Conservation (phyloP, 495 filamentous ascomycete species). For the Daldinia bambusicola region DNA sequence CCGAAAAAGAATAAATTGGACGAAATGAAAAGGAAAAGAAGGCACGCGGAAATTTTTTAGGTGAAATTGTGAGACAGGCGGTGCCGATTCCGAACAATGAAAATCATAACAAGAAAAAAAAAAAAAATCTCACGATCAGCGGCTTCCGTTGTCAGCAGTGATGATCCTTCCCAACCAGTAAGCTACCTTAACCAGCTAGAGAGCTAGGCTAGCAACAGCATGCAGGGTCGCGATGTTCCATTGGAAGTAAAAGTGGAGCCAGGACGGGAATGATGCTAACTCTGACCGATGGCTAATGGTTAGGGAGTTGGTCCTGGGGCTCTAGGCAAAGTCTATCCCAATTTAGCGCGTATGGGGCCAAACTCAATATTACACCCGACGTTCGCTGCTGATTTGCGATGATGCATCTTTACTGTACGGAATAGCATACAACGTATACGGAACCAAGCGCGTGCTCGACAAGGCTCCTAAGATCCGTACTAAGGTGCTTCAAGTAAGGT, state of each 20-base stretch:
- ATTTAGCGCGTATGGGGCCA: constrained; percentile 29
- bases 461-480: background rate
- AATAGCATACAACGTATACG: too few relatives aligned
- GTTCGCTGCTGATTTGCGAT: background rate
- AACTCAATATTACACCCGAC: background rate
- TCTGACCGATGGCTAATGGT: constrained; percentile 20
- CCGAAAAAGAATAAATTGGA: background rate
- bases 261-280: constrained; percentile 11
- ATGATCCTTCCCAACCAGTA: constrained; percentile 27
- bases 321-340: constrained; percentile 20
- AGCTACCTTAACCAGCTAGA: background rate
- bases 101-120: constrained; percentile 19
- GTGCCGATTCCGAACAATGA: constrained; percentile 45
- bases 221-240: constrained; percentile 22
- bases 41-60: constrained; percentile 12
- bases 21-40: constrained; percentile 21
- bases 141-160: constrained; percentile 37
- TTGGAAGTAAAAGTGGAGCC: constrained; percentile 21
- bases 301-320: constrained; percentile 12
- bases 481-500: background rate
- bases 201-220: constrained; percentile 11
- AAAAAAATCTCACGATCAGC: constrained; percentile 41
- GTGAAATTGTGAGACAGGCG: constrained; percentile 37
- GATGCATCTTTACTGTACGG: too few relatives aligned
- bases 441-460: too few relatives aligned